Conservation (phyloP, 441 rosid species). For the Codiaeum variegatum region DNA sequence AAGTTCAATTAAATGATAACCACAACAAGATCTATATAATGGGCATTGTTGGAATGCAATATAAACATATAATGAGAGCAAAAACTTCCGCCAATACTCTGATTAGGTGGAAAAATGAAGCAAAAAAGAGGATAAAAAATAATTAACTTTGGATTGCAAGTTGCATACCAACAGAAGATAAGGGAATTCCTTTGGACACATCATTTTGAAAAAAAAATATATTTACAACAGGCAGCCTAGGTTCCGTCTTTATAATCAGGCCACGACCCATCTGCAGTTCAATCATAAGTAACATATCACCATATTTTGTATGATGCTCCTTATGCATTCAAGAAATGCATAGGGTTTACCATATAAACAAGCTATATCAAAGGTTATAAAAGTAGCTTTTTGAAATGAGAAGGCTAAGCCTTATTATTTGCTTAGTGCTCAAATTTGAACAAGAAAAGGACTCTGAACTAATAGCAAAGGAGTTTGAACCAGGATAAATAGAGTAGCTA, state of each 20-base stretch:
- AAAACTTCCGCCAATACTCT: neutral
- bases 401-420: neutral
- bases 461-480: neutral
- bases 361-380: neutral
- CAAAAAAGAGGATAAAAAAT: too few relatives aligned
- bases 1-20: conserved; percentile 3
- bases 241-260: conserved; percentile 91
- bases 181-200: too few relatives aligned
- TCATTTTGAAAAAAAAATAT: too few relatives aligned
- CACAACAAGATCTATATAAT: neutral
- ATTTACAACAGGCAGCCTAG: conserved; percentile 87
- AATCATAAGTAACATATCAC: conserved; percentile 21
- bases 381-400: neutral
- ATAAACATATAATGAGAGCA: neutral
- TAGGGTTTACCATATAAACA: neutral
- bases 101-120: neutral
- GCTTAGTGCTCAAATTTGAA: neutral
- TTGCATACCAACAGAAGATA: too few relatives aligned
- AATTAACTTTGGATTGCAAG: too few relatives aligned
- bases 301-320: conserved; percentile 2
- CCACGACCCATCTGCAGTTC: conserved; percentile 77
- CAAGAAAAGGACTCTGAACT: neutral
- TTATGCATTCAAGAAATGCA: neutral
- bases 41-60: neutral
- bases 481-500: neutral